Conservation (phyloP, 148 eudicot genomes). For the Gaultheria prostrata region DNA sequence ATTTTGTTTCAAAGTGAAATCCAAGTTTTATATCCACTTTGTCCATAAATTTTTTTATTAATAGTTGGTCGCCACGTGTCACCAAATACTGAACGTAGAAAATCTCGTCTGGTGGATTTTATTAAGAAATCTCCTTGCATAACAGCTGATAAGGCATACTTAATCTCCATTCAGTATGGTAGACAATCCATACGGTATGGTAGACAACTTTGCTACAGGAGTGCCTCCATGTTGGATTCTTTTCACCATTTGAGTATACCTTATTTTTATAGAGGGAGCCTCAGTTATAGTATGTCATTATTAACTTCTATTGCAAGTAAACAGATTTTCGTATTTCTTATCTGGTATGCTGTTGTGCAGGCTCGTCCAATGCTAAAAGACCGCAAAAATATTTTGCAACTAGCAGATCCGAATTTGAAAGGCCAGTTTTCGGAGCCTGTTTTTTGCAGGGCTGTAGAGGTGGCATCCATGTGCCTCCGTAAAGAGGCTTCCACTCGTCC, state of each 20-base stretch:
- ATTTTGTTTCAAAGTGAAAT: background rate
- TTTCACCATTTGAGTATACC: background rate
- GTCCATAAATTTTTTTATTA: background rate
- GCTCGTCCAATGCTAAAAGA: constrained; percentile 50
- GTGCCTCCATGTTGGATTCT: background rate
- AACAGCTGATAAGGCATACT: background rate
- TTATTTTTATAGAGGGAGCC: background rate
- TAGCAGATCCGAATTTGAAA: constrained; percentile 60
- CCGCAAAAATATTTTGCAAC: constrained; percentile 25
- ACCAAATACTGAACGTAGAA: background rate
- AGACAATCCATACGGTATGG: background rate
- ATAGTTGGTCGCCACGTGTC: background rate
- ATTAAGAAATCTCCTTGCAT: background rate
- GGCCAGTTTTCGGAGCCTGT: constrained; percentile 41
- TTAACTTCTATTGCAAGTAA: background rate
- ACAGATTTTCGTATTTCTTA: background rate
- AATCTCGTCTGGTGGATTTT: background rate
- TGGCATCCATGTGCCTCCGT: constrained; percentile 66
- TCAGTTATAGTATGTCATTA: background rate
- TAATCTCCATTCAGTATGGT: background rate
- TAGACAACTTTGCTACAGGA: background rate
- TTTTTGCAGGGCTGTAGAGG: constrained; percentile 41
- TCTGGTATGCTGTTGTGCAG: constrained; percentile 29
- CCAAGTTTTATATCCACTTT: background rate
- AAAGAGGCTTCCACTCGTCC: constrained; percentile 53